Evolutionary conservation across 306 rosid genomes (phyloP).

Genomic region (Malus fusca): DNA sequence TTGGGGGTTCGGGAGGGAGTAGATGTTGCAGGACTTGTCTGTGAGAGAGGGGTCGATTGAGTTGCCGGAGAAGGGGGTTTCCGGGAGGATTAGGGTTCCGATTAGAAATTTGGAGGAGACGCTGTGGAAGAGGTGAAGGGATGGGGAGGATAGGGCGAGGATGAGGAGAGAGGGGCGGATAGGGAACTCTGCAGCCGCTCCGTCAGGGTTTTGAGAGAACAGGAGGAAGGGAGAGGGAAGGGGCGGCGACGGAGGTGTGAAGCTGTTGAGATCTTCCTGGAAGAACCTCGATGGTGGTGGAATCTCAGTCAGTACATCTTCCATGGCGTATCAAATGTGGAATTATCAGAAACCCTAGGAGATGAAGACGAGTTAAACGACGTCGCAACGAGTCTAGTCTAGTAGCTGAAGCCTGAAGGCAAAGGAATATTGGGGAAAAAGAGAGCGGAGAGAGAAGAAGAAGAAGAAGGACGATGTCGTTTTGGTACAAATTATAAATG

Average conservation of each 20-base stretch:
- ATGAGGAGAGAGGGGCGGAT: constrained; percentile 66
- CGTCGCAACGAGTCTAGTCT: background rate
- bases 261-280: constrained; percentile 76
- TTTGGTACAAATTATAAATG: too few relatives aligned
- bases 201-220: constrained; percentile 26
- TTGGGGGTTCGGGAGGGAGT: constrained; percentile 20
- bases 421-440: too few relatives aligned
- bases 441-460: too few relatives aligned
- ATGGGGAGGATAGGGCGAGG: constrained; percentile 53
- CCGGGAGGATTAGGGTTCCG: constrained; percentile 68
- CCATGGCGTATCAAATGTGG: constrained; percentile 31
- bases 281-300: constrained; percentile 78
- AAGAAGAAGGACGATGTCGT: too few relatives aligned
- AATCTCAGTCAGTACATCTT: constrained; percentile 71
- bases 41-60: constrained; percentile 32
- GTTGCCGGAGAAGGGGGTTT: constrained; percentile 42
- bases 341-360: background rate
- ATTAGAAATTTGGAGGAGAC: constrained; percentile 27
- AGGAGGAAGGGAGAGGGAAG: constrained; percentile 61
- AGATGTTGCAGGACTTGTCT: constrained; percentile 39
- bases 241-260: constrained; percentile 46
- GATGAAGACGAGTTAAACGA: background rate
- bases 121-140: constrained; percentile 51
- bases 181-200: constrained; percentile 9
- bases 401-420: too few relatives aligned